Conservation (phyloP, 805 yeast genomes). For the Metschnikowia proteae region DNA sequence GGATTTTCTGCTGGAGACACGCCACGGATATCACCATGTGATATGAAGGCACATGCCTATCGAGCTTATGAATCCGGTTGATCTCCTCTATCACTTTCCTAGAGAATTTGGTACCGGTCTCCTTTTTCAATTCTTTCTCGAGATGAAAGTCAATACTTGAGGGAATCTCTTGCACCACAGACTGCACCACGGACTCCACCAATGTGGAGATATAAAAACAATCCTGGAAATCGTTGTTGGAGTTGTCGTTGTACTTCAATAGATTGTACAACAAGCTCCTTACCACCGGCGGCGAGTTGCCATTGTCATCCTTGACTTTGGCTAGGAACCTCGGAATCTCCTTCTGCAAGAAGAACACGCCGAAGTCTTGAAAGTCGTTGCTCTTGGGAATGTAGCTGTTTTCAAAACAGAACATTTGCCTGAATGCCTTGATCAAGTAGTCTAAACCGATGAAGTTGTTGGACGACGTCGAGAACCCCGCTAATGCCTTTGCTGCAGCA, state of each 20-base stretch:
- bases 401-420: conserved; percentile 67
- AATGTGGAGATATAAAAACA: conserved; percentile 59
- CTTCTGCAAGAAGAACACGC: conserved; percentile 64
- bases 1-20: conserved; percentile 57
- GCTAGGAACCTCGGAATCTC: conserved; percentile 64
- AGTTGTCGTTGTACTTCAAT: conserved; percentile 80
- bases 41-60: conserved; percentile 80
- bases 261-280: conserved; percentile 64
- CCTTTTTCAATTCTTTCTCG: conserved; percentile 5
- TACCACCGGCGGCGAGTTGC: conserved; percentile 55
- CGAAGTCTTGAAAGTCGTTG: conserved; percentile 74
- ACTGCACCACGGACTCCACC: conserved; percentile 48
- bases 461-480: conserved; percentile 58
- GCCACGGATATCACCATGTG: conserved; percentile 51
- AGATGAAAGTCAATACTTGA: conserved; percentile 13
- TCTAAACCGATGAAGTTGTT: conserved; percentile 67
- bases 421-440: conserved; percentile 69
- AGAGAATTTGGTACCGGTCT: conserved; percentile 18
- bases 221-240: conserved; percentile 74
- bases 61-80: conserved; percentile 71
- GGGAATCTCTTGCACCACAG: conserved; percentile 19
- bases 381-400: conserved; percentile 61
- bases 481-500: conserved; percentile 80
- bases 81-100: conserved; percentile 54
- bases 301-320: conserved; percentile 55